A percentile compares a stretch with the other conserved stretches of the same genome.
phyloP scores from a whole-genome alignment of 129 eudicot species.

The Escallonia herrerae region DNA sequence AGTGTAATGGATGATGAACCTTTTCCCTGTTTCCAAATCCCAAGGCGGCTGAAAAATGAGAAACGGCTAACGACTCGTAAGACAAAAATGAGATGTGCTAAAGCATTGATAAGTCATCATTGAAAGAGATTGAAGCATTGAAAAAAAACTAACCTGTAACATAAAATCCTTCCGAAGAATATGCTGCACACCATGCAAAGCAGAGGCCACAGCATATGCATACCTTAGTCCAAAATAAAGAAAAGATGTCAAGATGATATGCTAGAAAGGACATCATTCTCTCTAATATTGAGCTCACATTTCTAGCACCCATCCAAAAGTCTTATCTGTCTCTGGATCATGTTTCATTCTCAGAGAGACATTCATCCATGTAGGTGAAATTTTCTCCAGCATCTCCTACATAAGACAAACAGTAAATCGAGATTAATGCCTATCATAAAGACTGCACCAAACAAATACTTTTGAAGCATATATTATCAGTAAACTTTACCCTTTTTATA shows the following conservation, averaged over 20 bases:
- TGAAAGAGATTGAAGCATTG: too few relatives aligned
- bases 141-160: conserved; percentile 47
- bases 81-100: not conserved
- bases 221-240: conserved; percentile 34
- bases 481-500: conserved; percentile 42
- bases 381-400: conserved; percentile 54
- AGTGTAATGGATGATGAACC: conserved; percentile 61
- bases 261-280: not conserved
- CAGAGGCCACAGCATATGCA: conserved; percentile 85
- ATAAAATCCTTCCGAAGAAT: conserved; percentile 71
- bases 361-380: conserved; percentile 81
- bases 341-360: conserved; percentile 69
- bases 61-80: not conserved
- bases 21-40: conserved; percentile 52
- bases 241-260: conserved; percentile 7
- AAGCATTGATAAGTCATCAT: not conserved
- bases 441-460: not conserved
- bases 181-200: conserved; percentile 73
- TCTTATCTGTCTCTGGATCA: conserved; percentile 68
- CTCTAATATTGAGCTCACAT: conserved; percentile 37
- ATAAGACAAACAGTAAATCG: conserved; percentile 1
- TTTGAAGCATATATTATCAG: not conserved
- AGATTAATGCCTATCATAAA: not conserved
- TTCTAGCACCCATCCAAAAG: conserved; percentile 81
- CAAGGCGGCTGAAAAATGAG: conserved; percentile 58